Conservation (phyloP, 2,329 filamentous ascomycete genomes). For the Aspergillus quadrilineatus region DNA sequence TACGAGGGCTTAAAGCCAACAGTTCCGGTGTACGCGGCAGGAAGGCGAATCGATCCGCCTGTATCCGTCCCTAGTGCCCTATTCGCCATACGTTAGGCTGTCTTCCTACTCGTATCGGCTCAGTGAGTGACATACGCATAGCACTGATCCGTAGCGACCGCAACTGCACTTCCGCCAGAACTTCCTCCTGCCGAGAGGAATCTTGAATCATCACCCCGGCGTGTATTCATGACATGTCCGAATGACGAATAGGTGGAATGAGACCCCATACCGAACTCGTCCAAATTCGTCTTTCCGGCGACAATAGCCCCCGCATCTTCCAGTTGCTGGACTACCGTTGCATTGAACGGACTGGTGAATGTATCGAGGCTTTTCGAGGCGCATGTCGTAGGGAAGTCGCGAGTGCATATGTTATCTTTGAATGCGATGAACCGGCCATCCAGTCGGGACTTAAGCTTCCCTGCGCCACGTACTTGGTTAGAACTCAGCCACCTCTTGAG, state of each 20-base stretch:
- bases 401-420: conserved; percentile 76
- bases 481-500: background rate
- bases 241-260: conserved; percentile 69
- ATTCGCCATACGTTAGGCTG: conserved; percentile 14
- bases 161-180: conserved; percentile 89
- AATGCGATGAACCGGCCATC: conserved; percentile 58
- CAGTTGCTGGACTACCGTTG: conserved; percentile 73
- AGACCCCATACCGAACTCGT: conserved; percentile 95
- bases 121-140: conserved; percentile 50
- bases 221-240: conserved; percentile 61
- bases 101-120: background rate
- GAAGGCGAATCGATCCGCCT: conserved; percentile 81
- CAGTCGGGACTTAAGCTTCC: conserved; percentile 35
- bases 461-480: conserved; percentile 21
- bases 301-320: conserved; percentile 62
- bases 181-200: conserved; percentile 76
- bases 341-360: conserved; percentile 75
- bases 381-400: conserved; percentile 72
- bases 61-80: conserved; percentile 88
- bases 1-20: conserved; percentile 92
- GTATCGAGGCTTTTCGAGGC: conserved; percentile 71
- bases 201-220: conserved; percentile 37
- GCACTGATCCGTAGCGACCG: conserved; percentile 66
- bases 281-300: conserved; percentile 84
- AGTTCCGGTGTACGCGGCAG: conserved; percentile 79